A percentile compares a stretch with the other conserved stretches of the same genome.
phyloP scores from a whole-genome alignment of 2,329 filamentous ascomycete genomes.

The Cladosporium phlei region DNA sequence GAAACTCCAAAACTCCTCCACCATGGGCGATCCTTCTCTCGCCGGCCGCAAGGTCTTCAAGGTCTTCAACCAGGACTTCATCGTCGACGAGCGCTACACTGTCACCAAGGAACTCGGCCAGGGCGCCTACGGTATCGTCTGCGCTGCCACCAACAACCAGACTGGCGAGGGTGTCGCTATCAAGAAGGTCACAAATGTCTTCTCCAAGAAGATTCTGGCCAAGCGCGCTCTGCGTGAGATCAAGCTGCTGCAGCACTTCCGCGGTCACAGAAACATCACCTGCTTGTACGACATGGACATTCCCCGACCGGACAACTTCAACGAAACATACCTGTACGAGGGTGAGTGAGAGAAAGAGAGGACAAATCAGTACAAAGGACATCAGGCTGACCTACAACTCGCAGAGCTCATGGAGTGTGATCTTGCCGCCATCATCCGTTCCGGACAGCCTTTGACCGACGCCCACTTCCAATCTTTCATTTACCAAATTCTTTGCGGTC shows the following conservation, averaged over 20 bases:
- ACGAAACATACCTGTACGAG: constrained; percentile 98
- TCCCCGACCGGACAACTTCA: constrained; percentile 93
- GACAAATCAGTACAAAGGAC: too few relatives aligned
- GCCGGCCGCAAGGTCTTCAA: constrained; percentile 88
- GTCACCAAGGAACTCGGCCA: constrained; percentile 98
- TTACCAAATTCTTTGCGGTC: constrained; percentile 96
- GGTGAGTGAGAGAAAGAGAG: constrained; percentile 63
- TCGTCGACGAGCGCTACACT: constrained; percentile 96
- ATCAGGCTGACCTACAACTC: background rate
- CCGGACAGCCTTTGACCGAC: constrained; percentile 92
- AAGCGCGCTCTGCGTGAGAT: constrained; percentile 98
- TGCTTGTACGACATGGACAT: constrained; percentile 99
- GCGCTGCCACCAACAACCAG: constrained; percentile 86
- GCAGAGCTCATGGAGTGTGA: constrained; percentile 99
- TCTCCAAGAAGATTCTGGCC: constrained; percentile 99
- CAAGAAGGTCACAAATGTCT: constrained; percentile 99
- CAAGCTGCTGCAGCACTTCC: constrained; percentile 96
- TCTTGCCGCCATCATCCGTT: constrained; percentile 93
- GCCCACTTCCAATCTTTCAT: constrained; percentile 99
- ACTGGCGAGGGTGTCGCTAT: constrained; percentile 93
- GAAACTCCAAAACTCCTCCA: too few relatives aligned
- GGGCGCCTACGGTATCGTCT: constrained; percentile 97
- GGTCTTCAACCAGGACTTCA: constrained; percentile 99
- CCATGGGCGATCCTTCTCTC: constrained; percentile 53
- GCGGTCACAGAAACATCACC: constrained; percentile 68